These are phyloP conservation scores for Cladophialophora psammophila DNA, from an alignment of 2,329 filamentous ascomycete genomes.

Conservation along the genomic window DNA sequence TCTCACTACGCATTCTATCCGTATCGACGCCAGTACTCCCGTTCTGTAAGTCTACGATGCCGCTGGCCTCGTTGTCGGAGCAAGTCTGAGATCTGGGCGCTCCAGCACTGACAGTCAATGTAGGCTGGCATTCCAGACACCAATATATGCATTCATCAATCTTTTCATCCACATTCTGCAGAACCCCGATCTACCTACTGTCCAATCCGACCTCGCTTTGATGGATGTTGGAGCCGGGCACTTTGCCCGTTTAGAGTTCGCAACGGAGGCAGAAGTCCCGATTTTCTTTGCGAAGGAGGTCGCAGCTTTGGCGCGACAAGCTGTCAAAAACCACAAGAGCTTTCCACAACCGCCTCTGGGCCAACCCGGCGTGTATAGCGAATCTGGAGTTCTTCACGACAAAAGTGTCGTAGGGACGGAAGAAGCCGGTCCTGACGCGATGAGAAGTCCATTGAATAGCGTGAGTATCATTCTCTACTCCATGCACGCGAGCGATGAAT, in stretches of 20 bases:
- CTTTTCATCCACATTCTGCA: conserved; percentile 19
- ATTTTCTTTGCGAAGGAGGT: conserved; percentile 7
- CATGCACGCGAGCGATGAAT: no score
- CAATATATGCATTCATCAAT: conserved; percentile 13
- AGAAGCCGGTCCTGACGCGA: not conserved
- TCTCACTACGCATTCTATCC: not conserved
- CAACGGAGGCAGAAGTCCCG: conserved; percentile 10
- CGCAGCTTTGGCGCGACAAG: conserved; percentile 37
- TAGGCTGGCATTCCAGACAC: conserved; percentile 8
- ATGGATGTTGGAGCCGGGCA: conserved; percentile 14
- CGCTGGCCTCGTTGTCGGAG: not conserved
- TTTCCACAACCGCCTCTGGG: not conserved
- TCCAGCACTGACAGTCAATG: not conserved
- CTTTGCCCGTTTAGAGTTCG: conserved; percentile 13
- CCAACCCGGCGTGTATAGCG: not conserved
- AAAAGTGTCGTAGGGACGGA: not conserved
- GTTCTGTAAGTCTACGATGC: conserved; percentile 5
- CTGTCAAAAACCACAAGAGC: conserved; percentile 1
- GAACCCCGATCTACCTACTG: not conserved
- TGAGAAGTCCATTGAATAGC: not conserved
- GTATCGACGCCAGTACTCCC: not conserved
- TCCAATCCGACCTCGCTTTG: conserved; percentile 10
- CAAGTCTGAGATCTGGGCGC: no score
- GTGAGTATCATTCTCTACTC: not conserved
- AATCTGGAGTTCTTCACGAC: not conserved